Conservation (phyloP, 2,329 filamentous ascomycete genomes). For the Podosphaera leucotricha region DNA sequence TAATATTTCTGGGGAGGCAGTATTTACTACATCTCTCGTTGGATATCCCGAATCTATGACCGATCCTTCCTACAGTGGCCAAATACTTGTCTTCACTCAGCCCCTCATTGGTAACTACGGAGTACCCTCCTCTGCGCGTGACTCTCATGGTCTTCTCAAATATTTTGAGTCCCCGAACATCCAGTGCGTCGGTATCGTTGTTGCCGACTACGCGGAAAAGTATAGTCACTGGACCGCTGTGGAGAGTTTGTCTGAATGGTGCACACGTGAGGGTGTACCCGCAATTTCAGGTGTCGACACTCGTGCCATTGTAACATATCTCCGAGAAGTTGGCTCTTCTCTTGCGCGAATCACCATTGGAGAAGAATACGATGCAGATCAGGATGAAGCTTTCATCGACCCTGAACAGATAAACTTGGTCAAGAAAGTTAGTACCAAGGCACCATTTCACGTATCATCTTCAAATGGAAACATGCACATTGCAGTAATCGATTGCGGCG, state of each 20-base stretch:
- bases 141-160: conserved; percentile 61
- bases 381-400: conserved; percentile 90
- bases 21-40: conserved; percentile 99
- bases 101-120: conserved; percentile 94
- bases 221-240: conserved; percentile 84
- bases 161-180: conserved; percentile 87
- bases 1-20: conserved; percentile 86
- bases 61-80: conserved; percentile 68
- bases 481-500: conserved; percentile 89
- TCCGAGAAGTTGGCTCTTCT: conserved; percentile 80
- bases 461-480: conserved; percentile 68
- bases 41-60: conserved; percentile 90
- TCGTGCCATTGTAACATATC: conserved; percentile 76
- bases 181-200: conserved; percentile 77
- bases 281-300: conserved; percentile 94
- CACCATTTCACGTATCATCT: conserved; percentile 84
- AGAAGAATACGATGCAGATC: conserved; percentile 94
- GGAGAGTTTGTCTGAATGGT: conserved; percentile 80
- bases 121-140: conserved; percentile 72
- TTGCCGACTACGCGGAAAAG: conserved; percentile 79
- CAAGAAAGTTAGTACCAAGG: conserved; percentile 90
- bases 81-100: conserved; percentile 93
- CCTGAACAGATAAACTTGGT: conserved; percentile 94
- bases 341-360: conserved; percentile 84
- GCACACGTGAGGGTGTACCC: conserved; percentile 85